A percentile compares a stretch with the other conserved stretches of the same genome.
These are phyloP conservation scores for Pseudotsuga menziesii DNA, from an alignment of 75 land plant genomes.

Conservation along the genomic window DNA sequence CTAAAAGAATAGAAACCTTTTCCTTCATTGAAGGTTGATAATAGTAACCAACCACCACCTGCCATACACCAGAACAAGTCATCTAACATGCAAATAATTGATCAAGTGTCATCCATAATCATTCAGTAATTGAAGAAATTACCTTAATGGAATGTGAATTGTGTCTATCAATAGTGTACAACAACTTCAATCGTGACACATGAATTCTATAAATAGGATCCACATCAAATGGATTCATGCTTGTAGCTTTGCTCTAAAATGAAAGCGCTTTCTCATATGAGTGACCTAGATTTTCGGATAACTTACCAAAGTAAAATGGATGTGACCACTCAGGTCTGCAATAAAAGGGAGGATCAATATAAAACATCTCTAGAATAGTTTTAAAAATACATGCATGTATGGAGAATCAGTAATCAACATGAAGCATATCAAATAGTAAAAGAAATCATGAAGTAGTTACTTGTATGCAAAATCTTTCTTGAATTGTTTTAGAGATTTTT, in stretches of 20 bases:
- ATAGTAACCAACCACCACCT: slow-evolving; percentile 62
- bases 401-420: neutral
- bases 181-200: slow-evolving; percentile 89
- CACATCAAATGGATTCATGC: slow-evolving; percentile 85
- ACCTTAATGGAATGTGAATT: slow-evolving; percentile 61
- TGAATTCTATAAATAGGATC: slow-evolving; percentile 95
- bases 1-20: slow-evolving; percentile 22
- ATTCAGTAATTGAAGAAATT: neutral
- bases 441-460: slow-evolving; percentile 34
- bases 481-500: slow-evolving; percentile 78
- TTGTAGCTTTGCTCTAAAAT: slow-evolving; percentile 73
- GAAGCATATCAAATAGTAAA: slow-evolving; percentile 1
- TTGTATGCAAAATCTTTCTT: slow-evolving; percentile 71
- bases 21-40: slow-evolving; percentile 40
- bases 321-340: slow-evolving; percentile 94
- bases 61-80: slow-evolving; percentile 4
- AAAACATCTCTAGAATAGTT: neutral
- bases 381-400: neutral
- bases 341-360: slow-evolving; percentile 1
- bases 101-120: slow-evolving; percentile 4
- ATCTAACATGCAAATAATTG: neutral
- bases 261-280: slow-evolving; percentile 56
- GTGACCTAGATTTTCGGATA: slow-evolving; percentile 79
- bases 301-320: slow-evolving; percentile 90
- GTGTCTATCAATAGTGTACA: slow-evolving; percentile 43